phyloP scores from a whole-genome alignment of 1,284 basidiomycete species.

The Flammula alnicola region DNA sequence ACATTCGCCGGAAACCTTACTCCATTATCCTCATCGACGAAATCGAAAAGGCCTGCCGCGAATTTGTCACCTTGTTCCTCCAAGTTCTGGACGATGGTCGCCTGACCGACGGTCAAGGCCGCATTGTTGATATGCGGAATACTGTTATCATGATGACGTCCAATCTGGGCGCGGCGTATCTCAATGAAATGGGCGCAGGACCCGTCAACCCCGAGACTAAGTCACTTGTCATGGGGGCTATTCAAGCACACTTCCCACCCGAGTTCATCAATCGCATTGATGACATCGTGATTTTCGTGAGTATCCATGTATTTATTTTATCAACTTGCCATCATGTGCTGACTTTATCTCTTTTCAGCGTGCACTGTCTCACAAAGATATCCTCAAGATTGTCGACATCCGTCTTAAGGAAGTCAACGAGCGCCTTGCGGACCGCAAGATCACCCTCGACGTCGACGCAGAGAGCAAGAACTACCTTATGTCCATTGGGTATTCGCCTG shows the following conservation, averaged over 20 bases:
- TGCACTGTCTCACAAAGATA: slow-evolving; percentile 73
- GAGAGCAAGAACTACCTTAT: slow-evolving; percentile 84
- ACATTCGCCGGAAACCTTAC: slow-evolving; percentile 87
- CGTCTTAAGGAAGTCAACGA: slow-evolving; percentile 73
- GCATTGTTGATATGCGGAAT: slow-evolving; percentile 78
- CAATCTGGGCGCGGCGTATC: slow-evolving; percentile 82
- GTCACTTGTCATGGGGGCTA: slow-evolving; percentile 76
- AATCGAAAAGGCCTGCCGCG: slow-evolving; percentile 89
- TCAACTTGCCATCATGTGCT: slow-evolving; percentile 13
- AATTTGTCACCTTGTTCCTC: slow-evolving; percentile 91
- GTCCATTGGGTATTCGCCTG: slow-evolving; percentile 83
- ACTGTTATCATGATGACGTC: slow-evolving; percentile 95
- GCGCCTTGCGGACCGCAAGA: slow-evolving; percentile 80
- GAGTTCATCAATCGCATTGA: slow-evolving; percentile 95
- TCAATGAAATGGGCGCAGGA: slow-evolving; percentile 81
- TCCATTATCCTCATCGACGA: slow-evolving; percentile 83
- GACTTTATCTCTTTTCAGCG: slow-evolving; percentile 49
- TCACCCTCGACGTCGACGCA: slow-evolving; percentile 77
- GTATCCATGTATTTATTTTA: slow-evolving; percentile 32
- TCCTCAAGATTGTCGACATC: slow-evolving; percentile 86
- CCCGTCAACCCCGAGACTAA: slow-evolving; percentile 68
- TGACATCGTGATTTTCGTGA: slow-evolving; percentile 87
- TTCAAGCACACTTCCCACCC: slow-evolving; percentile 87
- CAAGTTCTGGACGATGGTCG: slow-evolving; percentile 97
- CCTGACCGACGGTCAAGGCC: slow-evolving; percentile 87